Evolutionary conservation across 257 asterid species (phyloP), one percentile per base, ranked within the genome.

Genomic region (Jaltomata sinuosa): DNA sequence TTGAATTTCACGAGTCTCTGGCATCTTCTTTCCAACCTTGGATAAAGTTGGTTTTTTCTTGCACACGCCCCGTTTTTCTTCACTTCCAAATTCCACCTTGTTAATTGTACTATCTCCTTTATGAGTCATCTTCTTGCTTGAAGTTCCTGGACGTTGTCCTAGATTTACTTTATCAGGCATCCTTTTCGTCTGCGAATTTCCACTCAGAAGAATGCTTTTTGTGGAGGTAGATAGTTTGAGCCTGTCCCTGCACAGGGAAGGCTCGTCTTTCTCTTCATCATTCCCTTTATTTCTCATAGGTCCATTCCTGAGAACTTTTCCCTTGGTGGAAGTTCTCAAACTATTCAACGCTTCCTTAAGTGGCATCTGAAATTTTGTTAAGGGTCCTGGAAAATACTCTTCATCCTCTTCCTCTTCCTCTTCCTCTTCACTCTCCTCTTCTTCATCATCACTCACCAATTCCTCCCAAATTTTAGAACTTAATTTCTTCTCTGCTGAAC

Each of bases 11-110:
- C 67, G 52, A 82, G 76, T 87, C 80, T 85, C 62, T 80, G 55
- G 86, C 81, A 81, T 85, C 80, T 85, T 40, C 19, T 83, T 69
- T 74, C 80, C 68, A 81, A 74, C 88, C 81, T 79, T 72, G 21
- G 67, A 64, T 36, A 64, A 80, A 32, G 89, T 83, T 32, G 19
- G 42, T 80, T 88, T 88, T 85, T 83, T 89, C 89, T 81, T 87
- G 83, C 62, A 76, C 81, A 82, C 89, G 52, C 57, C 88, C 91
- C 91, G 76, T 57, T 93, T 96, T 82, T 89, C 94, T 64, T 90
- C 93, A 45, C 87, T 87, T 25, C 85, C 86, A 57, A 27, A 45
- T 47, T 87, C 86, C 83, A 82, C 47, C 82, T 42, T 85, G 84
- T 53, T 67, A 86, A 69, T 68, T 68, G 53, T 84, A 55, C 42